phyloP scores from a whole-genome alignment of 805 yeast species.

The Lipomyces anomalus region DNA sequence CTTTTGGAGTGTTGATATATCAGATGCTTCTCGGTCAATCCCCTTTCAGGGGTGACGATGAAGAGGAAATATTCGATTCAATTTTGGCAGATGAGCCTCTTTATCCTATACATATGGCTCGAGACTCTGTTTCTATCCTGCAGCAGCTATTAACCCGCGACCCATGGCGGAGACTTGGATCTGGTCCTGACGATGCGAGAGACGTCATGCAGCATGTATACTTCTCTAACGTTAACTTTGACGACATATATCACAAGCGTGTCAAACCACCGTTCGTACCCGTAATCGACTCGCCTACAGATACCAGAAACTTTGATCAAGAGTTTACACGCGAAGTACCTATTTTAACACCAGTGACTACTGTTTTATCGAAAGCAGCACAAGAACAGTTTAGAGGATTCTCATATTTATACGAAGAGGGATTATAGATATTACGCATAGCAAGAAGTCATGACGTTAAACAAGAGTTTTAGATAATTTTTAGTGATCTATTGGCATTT shows the following conservation, averaged over 20 bases:
- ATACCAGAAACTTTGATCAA: conserved; percentile 86
- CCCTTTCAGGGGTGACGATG: conserved; percentile 96
- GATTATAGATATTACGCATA: conserved; percentile 6
- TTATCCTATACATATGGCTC: conserved; percentile 95
- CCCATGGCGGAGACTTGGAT: conserved; percentile 76
- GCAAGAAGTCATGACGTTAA: too few relatives aligned
- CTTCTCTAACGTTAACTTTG: conserved; percentile 83
- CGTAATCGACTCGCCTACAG: conserved; percentile 78
- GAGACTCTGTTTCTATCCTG: conserved; percentile 89
- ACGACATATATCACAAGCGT: conserved; percentile 65
- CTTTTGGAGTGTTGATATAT: conserved; percentile 91
- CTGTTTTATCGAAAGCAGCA: conserved; percentile 74
- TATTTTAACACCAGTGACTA: conserved; percentile 76
- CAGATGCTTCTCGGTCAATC: conserved; percentile 96
- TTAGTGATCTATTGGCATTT: too few relatives aligned
- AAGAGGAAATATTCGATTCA: conserved; percentile 95
- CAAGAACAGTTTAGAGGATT: conserved; percentile 98
- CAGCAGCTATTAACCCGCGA: conserved; percentile 89
- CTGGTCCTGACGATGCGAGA: conserved; percentile 79
- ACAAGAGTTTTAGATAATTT: too few relatives aligned
- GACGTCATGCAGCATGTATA: conserved; percentile 96
- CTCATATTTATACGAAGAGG: conserved; percentile 52
- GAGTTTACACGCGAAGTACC: conserved; percentile 51
- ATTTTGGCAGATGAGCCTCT: conserved; percentile 93
- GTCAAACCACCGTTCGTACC: conserved; percentile 90